Percentiles rank a stretch among this genome's conserved stretches.
These are phyloP conservation scores for Cercospora sp. DNA, from an alignment of 2,329 filamentous ascomycete genomes.

Conservation along the genomic window DNA sequence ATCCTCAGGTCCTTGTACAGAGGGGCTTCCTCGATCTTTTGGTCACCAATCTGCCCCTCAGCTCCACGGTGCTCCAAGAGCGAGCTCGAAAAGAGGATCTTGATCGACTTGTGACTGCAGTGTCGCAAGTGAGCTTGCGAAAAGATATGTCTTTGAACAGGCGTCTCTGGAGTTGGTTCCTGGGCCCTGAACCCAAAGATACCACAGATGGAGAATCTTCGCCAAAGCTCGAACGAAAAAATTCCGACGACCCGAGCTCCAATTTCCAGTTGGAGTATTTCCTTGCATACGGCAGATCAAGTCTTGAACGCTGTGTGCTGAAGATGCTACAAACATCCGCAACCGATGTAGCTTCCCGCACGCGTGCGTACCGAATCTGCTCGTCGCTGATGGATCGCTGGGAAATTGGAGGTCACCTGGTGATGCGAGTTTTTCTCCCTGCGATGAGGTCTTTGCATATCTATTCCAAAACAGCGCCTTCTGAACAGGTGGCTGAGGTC, in stretches of 20 bases:
- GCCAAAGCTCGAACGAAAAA: slow-evolving; percentile 24
- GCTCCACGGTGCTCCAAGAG: slow-evolving; percentile 76
- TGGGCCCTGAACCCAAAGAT: slow-evolving; percentile 69
- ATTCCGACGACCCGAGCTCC: slow-evolving; percentile 55
- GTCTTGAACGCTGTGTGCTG: slow-evolving; percentile 72
- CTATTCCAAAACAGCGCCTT: slow-evolving; percentile 68
- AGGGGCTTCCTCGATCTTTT: slow-evolving; percentile 90
- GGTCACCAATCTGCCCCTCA: slow-evolving; percentile 83
- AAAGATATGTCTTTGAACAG: slow-evolving; percentile 97
- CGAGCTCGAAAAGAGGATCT: slow-evolving; percentile 70
- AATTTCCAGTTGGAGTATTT: slow-evolving; percentile 68
- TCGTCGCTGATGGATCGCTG: slow-evolving; percentile 96
- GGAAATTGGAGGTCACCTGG: slow-evolving; percentile 90
- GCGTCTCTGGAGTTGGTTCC: slow-evolving; percentile 91
- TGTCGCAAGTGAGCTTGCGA: slow-evolving; percentile 80
- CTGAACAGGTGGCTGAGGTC: slow-evolving; percentile 77
- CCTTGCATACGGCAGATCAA: slow-evolving; percentile 71
- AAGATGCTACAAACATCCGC: slow-evolving; percentile 67
- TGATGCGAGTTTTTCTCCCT: slow-evolving; percentile 84
- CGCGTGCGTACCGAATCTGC: slow-evolving; percentile 85
- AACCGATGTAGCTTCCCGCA: slow-evolving; percentile 63
- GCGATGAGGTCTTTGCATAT: slow-evolving; percentile 75
- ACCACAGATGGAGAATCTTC: slow-evolving; percentile 32
- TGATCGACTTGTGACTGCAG: slow-evolving; percentile 76
- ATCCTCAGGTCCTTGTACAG: slow-evolving; percentile 88